A percentile compares a stretch with the other conserved stretches of the same genome.
phyloP scores from a whole-genome alignment of 2,329 filamentous ascomycete genomes.

The Colletotrichum eremochloae region DNA sequence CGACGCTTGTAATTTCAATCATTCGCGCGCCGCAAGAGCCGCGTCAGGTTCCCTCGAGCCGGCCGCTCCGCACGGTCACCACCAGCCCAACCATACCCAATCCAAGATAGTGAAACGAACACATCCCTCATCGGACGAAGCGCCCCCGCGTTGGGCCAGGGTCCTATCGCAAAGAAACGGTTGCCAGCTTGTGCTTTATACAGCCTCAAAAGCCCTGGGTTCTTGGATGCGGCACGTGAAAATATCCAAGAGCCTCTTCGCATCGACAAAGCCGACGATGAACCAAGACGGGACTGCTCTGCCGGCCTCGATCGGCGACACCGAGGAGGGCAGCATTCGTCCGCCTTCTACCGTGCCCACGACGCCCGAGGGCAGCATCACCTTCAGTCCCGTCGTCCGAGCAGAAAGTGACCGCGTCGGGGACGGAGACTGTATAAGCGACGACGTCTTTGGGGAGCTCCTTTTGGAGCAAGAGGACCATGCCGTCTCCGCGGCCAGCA shows the following conservation, averaged over 20 bases:
- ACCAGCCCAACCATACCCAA: constrained; percentile 22
- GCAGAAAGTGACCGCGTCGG: constrained; percentile 38
- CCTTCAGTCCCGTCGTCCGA: constrained; percentile 57
- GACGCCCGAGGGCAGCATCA: constrained; percentile 58
- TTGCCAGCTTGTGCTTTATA: background rate
- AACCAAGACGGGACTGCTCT: background rate
- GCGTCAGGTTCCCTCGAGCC: constrained; percentile 15
- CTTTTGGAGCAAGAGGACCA: background rate
- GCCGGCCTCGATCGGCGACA: constrained; percentile 2
- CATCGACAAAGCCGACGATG: background rate
- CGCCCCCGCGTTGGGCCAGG: constrained; percentile 40
- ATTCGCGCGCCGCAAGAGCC: constrained; percentile 4
- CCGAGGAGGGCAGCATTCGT: background rate
- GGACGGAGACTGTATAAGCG: constrained; percentile 40
- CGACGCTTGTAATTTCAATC: background rate
- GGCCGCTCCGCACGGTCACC: constrained; percentile 24
- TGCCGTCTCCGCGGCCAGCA: background rate
- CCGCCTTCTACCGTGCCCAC: constrained; percentile 59
- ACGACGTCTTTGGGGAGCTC: constrained; percentile 35
- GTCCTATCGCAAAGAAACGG: background rate
- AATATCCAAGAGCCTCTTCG: background rate
- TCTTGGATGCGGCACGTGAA: background rate
- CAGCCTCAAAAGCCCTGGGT: background rate
- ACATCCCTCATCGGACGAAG: constrained; percentile 26
- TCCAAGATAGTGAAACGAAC: constrained; percentile 37